Percentiles rank a stretch among this genome's conserved stretches.
phyloP scores from a whole-genome alignment of 306 rosid species.

The Vigna unguiculata region DNA sequence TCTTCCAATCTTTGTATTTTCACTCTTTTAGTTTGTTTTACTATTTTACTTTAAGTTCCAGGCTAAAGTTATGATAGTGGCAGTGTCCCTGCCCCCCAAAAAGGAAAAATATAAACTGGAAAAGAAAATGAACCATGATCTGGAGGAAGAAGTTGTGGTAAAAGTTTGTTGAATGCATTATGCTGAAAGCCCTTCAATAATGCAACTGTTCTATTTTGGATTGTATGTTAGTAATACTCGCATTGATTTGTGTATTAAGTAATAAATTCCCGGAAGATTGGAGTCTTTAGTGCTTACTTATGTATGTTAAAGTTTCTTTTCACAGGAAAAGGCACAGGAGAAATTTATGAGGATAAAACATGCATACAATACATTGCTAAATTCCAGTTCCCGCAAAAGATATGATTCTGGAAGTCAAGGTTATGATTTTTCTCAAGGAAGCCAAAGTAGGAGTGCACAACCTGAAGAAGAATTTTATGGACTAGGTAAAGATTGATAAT shows the following conservation, averaged over 20 bases:
- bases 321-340: slow-evolving; percentile 86
- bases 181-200: slow-evolving; percentile 32
- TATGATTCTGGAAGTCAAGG: slow-evolving; percentile 66
- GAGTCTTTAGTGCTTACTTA: slow-evolving; percentile 34
- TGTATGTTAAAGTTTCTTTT: slow-evolving; percentile 33
- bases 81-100: neutral
- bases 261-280: neutral
- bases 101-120: slow-evolving; percentile 6
- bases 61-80: neutral
- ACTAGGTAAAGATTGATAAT: slow-evolving; percentile 61
- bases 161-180: slow-evolving; percentile 1
- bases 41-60: slow-evolving; percentile 10
- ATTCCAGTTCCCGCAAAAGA: slow-evolving; percentile 75
- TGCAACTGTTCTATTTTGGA: slow-evolving; percentile 6
- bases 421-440: slow-evolving; percentile 68
- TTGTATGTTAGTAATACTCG: slow-evolving; percentile 12
- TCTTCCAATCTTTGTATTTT: slow-evolving; percentile 31
- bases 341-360: slow-evolving; percentile 93
- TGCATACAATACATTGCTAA: slow-evolving; percentile 85
- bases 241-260: slow-evolving; percentile 15
- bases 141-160: neutral
- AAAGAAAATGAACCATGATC: slow-evolving; percentile 8
- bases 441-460: slow-evolving; percentile 57
- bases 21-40: slow-evolving; percentile 22
- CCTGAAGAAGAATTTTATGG: slow-evolving; percentile 89